phyloP scores from a whole-genome alignment of 164 flowering plant species.

The Hamamelis virginiana region DNA sequence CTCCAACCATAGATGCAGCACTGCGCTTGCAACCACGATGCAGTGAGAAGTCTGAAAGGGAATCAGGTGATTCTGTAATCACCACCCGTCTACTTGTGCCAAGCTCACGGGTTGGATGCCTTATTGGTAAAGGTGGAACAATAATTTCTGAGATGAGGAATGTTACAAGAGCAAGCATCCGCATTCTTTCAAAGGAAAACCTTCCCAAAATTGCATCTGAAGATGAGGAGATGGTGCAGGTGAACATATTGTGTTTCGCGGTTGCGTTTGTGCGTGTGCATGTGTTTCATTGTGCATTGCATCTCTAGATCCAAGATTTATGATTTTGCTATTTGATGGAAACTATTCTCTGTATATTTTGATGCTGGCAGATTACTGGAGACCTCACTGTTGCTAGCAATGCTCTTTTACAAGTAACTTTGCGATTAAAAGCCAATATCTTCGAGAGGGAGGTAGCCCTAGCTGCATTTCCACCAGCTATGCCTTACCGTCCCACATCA shows the following conservation, averaged over 20 bases:
- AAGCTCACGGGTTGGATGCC: constrained; percentile 66
- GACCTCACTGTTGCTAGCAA: constrained; percentile 54
- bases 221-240: constrained; percentile 88
- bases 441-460: constrained; percentile 66
- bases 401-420: constrained; percentile 60
- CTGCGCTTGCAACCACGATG: constrained; percentile 72
- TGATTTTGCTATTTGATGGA: not conserved
- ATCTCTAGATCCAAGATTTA: not conserved
- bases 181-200: constrained; percentile 65
- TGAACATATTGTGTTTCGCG: constrained; percentile 1
- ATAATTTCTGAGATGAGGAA: constrained; percentile 72
- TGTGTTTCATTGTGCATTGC: not conserved
- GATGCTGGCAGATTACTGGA: constrained; percentile 56
- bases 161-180: constrained; percentile 68
- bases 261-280: not conserved
- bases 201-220: constrained; percentile 72
- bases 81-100: constrained; percentile 72
- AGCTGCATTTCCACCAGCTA: constrained; percentile 49
- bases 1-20: constrained; percentile 72
- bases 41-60: constrained; percentile 67
- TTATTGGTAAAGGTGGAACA: constrained; percentile 76
- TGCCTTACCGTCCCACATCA: constrained; percentile 56
- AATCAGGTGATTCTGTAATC: constrained; percentile 45
- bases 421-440: constrained; percentile 58
- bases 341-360: not conserved